Conservation (phyloP, 176 grass and related monocot genomes). For the Musa schizocarpa region DNA sequence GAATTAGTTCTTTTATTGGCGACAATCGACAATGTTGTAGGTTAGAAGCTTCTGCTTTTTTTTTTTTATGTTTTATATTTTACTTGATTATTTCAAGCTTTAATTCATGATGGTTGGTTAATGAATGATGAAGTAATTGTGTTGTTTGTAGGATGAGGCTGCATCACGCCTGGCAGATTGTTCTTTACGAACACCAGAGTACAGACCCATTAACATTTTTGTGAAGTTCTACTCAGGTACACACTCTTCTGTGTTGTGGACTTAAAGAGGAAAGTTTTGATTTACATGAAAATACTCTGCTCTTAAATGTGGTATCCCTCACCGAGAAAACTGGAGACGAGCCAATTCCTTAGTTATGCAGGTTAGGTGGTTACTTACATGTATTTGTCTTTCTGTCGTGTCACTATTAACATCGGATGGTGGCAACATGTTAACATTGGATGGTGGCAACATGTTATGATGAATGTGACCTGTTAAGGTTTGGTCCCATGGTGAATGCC, state of each 20-base stretch:
- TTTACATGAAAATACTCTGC: background rate
- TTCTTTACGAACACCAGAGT: conserved; percentile 68
- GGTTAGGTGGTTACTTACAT: background rate
- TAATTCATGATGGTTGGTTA: background rate
- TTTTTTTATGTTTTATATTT: background rate
- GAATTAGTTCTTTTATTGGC: background rate
- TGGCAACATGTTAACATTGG: no score
- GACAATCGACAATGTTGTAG: background rate
- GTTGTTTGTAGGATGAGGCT: conserved; percentile 61
- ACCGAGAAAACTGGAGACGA: background rate
- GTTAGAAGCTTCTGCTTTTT: background rate
- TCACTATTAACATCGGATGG: no score
- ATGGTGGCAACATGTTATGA: no score
- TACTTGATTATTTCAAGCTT: background rate
- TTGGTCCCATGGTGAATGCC: background rate
- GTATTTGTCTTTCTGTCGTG: background rate
- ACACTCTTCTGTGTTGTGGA: background rate
- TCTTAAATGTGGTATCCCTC: background rate
- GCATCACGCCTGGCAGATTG: conserved; percentile 56
- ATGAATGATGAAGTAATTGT: background rate
- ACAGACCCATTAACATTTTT: conserved; percentile 74
- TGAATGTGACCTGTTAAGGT: background rate
- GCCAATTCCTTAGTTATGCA: background rate
- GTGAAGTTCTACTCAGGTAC: conserved; percentile 91
- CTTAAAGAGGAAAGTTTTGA: background rate